phyloP scores from a whole-genome alignment of 2,329 filamentous ascomycete genomes.

The Aureobasidium melanogenum region DNA sequence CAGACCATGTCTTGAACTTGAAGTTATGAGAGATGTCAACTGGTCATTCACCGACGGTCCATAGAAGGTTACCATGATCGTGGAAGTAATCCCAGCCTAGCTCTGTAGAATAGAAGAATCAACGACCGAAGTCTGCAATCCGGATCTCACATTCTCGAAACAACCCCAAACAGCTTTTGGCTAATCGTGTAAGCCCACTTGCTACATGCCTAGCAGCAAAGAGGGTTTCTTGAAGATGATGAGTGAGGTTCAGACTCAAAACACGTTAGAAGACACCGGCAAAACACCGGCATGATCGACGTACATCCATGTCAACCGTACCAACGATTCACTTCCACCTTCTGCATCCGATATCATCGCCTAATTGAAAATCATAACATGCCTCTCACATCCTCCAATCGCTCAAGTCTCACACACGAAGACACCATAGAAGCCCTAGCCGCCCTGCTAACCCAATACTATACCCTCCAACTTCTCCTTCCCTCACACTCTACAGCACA shows the following conservation, averaged over 20 bases:
- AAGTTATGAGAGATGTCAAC: no score
- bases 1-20: no score
- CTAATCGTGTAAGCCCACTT: no score
- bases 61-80: not conserved
- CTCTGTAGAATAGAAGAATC: not conserved
- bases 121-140: not conserved
- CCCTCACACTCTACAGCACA: not conserved
- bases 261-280: not conserved
- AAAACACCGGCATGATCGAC: not conserved
- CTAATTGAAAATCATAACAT: no score
- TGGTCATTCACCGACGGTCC: not conserved
- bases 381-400: not conserved
- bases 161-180: no score
- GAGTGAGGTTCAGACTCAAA: not conserved
- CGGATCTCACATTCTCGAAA: no score
- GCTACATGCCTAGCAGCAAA: no score
- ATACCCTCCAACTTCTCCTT: not conserved
- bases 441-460: not conserved
- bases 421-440: not conserved
- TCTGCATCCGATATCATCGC: no score
- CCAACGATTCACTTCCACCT: no score
- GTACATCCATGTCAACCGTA: not conserved
- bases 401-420: not conserved
- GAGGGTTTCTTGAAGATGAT: no score
- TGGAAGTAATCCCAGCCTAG: not conserved